These are phyloP conservation scores for Penstemon newberryi DNA, from an alignment of 257 asterid genomes.

Conservation along the genomic window DNA sequence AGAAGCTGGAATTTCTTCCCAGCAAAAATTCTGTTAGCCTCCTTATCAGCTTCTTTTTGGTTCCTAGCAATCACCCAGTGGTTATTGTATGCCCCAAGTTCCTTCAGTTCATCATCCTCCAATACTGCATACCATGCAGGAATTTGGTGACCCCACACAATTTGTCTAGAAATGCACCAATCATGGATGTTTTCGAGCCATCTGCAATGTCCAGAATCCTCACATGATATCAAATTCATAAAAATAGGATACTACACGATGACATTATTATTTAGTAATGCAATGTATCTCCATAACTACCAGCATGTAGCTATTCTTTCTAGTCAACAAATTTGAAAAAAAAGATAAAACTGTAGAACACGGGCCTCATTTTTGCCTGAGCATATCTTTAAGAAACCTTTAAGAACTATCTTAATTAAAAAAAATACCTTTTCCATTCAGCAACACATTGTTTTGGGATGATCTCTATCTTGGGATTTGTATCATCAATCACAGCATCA, in stretches of 20 bases:
- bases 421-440: conserved; percentile 80
- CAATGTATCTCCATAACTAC: conserved; percentile 5
- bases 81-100: conserved; percentile 56
- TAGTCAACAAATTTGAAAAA: not conserved
- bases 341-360: not conserved
- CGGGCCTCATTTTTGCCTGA: conserved; percentile 1
- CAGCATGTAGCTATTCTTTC: not conserved
- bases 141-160: conserved; percentile 98
- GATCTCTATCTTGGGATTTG: conserved; percentile 60
- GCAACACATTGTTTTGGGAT: conserved; percentile 83
- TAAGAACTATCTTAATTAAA: conserved; percentile 15
- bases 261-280: not conserved
- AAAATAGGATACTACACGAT: not conserved
- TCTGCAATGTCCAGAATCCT: conserved; percentile 45
- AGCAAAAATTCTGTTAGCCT: conserved; percentile 55
- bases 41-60: conserved; percentile 62
- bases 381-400: not conserved
- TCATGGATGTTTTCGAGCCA: conserved; percentile 98
- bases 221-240: conserved; percentile 9
- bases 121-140: conserved; percentile 90
- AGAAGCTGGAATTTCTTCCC: conserved; percentile 64
- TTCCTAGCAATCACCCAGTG: conserved; percentile 90
- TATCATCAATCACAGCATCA: conserved; percentile 66
- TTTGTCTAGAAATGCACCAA: conserved; percentile 98
- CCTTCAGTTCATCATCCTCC: conserved; percentile 73